Conservation (phyloP, 208 protist genomes). For the Trypanosomatidae sp. region DNA sequence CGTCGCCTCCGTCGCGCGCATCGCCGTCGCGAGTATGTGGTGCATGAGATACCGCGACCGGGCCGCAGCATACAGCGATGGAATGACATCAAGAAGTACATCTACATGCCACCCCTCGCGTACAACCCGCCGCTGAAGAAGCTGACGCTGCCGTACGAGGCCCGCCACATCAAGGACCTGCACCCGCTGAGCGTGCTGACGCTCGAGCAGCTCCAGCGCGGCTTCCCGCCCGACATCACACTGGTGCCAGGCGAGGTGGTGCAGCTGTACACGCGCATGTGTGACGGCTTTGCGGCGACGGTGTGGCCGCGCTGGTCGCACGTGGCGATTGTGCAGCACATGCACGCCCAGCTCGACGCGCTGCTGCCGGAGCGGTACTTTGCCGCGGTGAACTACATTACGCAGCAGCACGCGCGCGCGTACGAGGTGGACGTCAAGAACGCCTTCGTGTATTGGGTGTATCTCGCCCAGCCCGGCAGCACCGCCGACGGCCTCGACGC, state of each 20-base stretch:
- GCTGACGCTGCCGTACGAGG: conserved; percentile 40
- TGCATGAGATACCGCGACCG: conserved; percentile 55
- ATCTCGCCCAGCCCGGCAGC: conserved; percentile 21
- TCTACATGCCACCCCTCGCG: conserved; percentile 59
- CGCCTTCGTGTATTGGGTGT: conserved; percentile 66
- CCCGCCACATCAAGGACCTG: conserved; percentile 60
- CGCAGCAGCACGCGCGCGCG: conserved; percentile 57
- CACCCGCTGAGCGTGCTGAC: conserved; percentile 83
- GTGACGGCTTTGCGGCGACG: conserved; percentile 17
- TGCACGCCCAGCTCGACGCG: conserved; percentile 19
- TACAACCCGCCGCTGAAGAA: conserved; percentile 43
- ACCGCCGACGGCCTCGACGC: conserved; percentile 19
- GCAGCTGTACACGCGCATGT: conserved; percentile 72
- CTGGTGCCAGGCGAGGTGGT: conserved; percentile 82
- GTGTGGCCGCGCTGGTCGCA: conserved; percentile 26
- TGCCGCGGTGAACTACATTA: conserved; percentile 65
- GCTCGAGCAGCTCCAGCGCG: conserved; percentile 53
- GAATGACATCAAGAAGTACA: conserved; percentile 89
- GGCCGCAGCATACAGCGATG: conserved; percentile 74
- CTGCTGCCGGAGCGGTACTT: conserved; percentile 79
- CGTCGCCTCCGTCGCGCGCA: conserved; percentile 1
- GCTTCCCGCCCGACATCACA: conserved; percentile 81
- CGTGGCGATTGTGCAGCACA: conserved; percentile 20
- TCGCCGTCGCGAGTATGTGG: conserved; percentile 43
- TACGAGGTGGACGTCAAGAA: conserved; percentile 82